Evolutionary conservation across 2,329 filamentous ascomycete genomes (phyloP).

Genomic region (Hypocrella siamensis): DNA sequence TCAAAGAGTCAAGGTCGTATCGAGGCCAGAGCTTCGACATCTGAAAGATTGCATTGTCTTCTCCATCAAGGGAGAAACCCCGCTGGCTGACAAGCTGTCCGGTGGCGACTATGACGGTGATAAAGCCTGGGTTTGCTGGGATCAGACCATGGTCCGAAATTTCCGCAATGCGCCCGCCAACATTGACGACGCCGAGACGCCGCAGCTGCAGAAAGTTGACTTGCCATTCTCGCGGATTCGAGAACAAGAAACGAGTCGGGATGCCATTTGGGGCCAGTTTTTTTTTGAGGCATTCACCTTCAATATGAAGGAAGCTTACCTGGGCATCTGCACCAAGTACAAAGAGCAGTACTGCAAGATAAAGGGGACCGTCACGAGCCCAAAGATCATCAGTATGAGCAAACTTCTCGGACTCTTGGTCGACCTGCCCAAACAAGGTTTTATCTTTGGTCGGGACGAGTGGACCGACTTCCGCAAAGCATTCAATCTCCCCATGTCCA

Average conservation of each 20-base stretch:
- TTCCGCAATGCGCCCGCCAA: constrained; percentile 42
- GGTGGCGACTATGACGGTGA: constrained; percentile 77
- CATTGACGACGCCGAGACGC: constrained; percentile 21
- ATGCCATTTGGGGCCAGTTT: constrained; percentile 23
- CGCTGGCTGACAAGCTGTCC: constrained; percentile 55
- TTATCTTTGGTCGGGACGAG: constrained; percentile 26
- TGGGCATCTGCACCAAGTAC: constrained; percentile 49
- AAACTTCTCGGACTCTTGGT: constrained; percentile 37
- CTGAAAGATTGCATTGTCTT: constrained; percentile 75
- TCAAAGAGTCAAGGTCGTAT: constrained; percentile 48
- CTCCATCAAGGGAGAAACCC: constrained; percentile 39
- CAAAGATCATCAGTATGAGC: constrained; percentile 31
- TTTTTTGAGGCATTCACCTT: constrained; percentile 40
- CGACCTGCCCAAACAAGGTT: constrained; percentile 41
- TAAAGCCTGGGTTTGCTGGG: constrained; percentile 64
- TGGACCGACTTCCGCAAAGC: constrained; percentile 21
- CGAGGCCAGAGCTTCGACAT: constrained; percentile 42
- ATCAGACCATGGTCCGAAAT: constrained; percentile 45
- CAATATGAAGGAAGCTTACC: constrained; percentile 35
- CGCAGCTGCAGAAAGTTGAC: constrained; percentile 29
- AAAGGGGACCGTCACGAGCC: constrained; percentile 30
- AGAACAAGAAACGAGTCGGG: constrained; percentile 12
- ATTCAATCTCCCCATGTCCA: constrained; percentile 3
- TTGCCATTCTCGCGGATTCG: constrained; percentile 29
- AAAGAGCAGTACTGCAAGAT: constrained; percentile 50